Evolutionary conservation across 1,284 basidiomycete genomes (phyloP).

Genomic region (Ganoderma multipileum): DNA sequence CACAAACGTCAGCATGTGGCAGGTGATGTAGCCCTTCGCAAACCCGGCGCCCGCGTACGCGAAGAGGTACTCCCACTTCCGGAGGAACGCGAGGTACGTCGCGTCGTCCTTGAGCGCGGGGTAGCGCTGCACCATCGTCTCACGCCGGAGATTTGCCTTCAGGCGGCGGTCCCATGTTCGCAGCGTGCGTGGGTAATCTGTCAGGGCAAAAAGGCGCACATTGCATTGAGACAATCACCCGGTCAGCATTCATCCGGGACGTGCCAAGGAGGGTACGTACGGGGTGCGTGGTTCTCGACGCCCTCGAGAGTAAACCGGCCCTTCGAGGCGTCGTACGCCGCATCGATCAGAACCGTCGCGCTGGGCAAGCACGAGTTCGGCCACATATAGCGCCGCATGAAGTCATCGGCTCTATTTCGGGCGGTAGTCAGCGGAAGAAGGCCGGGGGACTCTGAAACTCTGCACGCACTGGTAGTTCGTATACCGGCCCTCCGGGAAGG

Average conservation of each 20-base stretch:
- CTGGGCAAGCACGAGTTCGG: slow-evolving; percentile 90
- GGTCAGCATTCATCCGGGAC: neutral
- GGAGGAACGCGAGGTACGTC: slow-evolving; percentile 69
- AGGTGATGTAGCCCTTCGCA: slow-evolving; percentile 77
- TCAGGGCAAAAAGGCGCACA: neutral
- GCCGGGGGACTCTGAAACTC: neutral
- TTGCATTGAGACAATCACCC: neutral
- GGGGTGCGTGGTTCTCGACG: slow-evolving; percentile 88
- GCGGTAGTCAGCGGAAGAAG: neutral
- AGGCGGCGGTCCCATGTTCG: slow-evolving; percentile 87
- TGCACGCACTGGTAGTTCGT: slow-evolving; percentile 61
- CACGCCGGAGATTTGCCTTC: slow-evolving; percentile 64
- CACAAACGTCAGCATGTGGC: slow-evolving; percentile 67
- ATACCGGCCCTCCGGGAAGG: slow-evolving; percentile 84
- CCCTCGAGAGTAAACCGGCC: slow-evolving; percentile 83
- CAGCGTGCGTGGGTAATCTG: slow-evolving; percentile 89
- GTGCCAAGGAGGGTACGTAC: slow-evolving; percentile 45
- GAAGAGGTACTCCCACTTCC: slow-evolving; percentile 82
- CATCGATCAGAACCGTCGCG: slow-evolving; percentile 75
- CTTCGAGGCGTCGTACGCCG: slow-evolving; percentile 67
- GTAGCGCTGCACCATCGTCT: slow-evolving; percentile 61
- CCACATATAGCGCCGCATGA: slow-evolving; percentile 93
- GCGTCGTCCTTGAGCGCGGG: slow-evolving; percentile 57
- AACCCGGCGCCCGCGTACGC: slow-evolving; percentile 80
- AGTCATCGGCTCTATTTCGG: slow-evolving; percentile 73